Conservation (phyloP, 2,329 filamentous ascomycete species). For the Apiospora kogelbergensis region DNA sequence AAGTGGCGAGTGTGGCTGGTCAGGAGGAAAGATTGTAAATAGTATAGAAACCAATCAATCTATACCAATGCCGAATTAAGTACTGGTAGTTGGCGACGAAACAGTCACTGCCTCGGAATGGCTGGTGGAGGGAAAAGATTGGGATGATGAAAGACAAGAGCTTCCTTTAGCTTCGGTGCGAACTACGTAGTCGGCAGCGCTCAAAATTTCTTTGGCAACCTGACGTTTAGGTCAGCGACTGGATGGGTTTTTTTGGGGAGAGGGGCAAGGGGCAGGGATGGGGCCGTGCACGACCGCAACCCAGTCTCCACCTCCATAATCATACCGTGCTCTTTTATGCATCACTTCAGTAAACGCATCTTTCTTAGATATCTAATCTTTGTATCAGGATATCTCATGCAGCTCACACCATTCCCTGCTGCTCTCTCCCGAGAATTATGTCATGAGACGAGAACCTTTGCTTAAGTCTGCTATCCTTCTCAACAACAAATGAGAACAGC, state of each 20-base stretch:
- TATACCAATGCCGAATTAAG: neutral
- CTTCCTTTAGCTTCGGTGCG: constrained; percentile 11
- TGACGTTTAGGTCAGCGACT: neutral
- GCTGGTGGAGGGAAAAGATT: neutral
- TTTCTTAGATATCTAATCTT: neutral
- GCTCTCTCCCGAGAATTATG: neutral
- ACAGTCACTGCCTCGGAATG: neutral
- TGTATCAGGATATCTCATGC: neutral
- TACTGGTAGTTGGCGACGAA: neutral
- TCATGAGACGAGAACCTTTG: neutral
- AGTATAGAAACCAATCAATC: neutral
- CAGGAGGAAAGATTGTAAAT: neutral
- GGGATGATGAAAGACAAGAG: neutral
- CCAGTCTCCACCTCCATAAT: neutral
- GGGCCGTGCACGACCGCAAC: neutral
- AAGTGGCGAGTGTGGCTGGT: neutral
- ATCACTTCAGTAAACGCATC: neutral
- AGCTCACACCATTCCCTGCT: neutral
- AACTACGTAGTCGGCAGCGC: constrained; percentile 14
- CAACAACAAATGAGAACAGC: neutral
- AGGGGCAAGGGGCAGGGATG: neutral
- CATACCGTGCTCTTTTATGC: neutral
- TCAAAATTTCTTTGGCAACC: constrained; percentile 18
- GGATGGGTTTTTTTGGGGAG: neutral
- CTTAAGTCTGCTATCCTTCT: neutral